Evolutionary conservation across 2,329 filamentous ascomycete species (phyloP), one percentile per base, ranked within the genome.

Genomic region (Ceratocystiopsis brevicomis): DNA sequence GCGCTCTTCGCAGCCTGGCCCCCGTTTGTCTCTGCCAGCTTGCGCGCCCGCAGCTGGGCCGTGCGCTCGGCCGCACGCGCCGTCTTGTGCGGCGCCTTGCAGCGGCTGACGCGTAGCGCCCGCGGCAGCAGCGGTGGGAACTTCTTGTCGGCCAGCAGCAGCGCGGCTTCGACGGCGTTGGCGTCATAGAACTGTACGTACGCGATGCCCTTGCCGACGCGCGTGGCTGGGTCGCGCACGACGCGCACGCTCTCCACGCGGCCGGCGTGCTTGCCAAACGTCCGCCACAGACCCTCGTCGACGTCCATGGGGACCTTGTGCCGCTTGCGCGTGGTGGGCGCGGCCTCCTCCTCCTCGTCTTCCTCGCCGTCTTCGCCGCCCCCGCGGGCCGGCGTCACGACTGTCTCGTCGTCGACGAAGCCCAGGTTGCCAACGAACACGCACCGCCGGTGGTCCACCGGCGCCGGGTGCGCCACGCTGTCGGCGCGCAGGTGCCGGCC

Each of bases 351-450:
- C 10, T 34, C 33, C 46, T 56, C 55, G 1, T 52, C 54, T 56
- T 83, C 82, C 54, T 78, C 72, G 41, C 76, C 73, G 37, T 71
- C 76, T 38, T 78, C 70, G 41, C 73, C 78, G 37, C 76, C 75
- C 33, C 77, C 69, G 41, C 34, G 16, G 25, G 36, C 33, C 32
- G 73, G 73, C 42, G 72, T 72, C 4, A 46, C n/a, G 41, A 80
- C 68, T 36, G 73, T 81, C 62, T 95, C 87, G 51, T 95, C 85
- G 54, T 95, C 88, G 15, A 98, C 84, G 54, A 98, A 98, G 41
- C 85, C 86, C 1, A 98, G 71, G 56, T 98, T 98, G 39, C 90
- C 90, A 21, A 98, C 83, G 55, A 98, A 98, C 15, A 98, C 78
- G 59, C 90, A 98, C 44, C 87, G 81, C 46, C 81, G 78, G 59